These are phyloP conservation scores for Candolleomyces efflorescens DNA, from an alignment of 768 basidiomycete genomes.

Conservation along the genomic window DNA sequence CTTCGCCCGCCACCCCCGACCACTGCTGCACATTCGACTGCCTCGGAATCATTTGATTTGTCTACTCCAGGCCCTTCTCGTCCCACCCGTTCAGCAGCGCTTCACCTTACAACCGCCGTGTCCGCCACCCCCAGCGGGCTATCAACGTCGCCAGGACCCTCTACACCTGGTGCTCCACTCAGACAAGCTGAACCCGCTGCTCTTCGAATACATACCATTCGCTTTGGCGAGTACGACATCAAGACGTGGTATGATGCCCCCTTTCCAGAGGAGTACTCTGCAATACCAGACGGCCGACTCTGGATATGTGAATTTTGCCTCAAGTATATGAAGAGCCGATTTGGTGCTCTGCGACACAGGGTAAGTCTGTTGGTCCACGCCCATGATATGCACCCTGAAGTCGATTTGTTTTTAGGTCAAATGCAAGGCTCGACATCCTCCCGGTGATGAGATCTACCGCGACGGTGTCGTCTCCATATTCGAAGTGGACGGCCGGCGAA, in stretches of 20 bases:
- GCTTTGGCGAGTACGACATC: slow-evolving; percentile 89
- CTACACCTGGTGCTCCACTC: slow-evolving; percentile 35
- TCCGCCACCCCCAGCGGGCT: slow-evolving; percentile 23
- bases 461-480: slow-evolving; percentile 88
- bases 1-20: slow-evolving; percentile 37
- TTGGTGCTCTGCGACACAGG: slow-evolving; percentile 79
- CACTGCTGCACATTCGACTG: slow-evolving; percentile 5
- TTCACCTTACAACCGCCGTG: slow-evolving; percentile 26
- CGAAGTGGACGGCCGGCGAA: slow-evolving; percentile 97
- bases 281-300: slow-evolving; percentile 84
- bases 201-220: slow-evolving; percentile 80
- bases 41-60: slow-evolving; percentile 16
- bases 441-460: slow-evolving; percentile 97
- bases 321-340: slow-evolving; percentile 96
- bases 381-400: no score
- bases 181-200: slow-evolving; percentile 26
- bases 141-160: slow-evolving; percentile 38
- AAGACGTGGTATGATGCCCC: slow-evolving; percentile 99
- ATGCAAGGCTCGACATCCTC: slow-evolving; percentile 92
- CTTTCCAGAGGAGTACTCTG: slow-evolving; percentile 95
- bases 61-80: slow-evolving; percentile 50
- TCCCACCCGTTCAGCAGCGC: slow-evolving; percentile 56
- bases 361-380: slow-evolving; percentile 60
- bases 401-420: no score
- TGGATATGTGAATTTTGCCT: slow-evolving; percentile 99